Evolutionary conservation across 179 eudicot species (phyloP), one percentile per base, ranked within the genome.

Genomic region (Amaranthus tricolor): DNA sequence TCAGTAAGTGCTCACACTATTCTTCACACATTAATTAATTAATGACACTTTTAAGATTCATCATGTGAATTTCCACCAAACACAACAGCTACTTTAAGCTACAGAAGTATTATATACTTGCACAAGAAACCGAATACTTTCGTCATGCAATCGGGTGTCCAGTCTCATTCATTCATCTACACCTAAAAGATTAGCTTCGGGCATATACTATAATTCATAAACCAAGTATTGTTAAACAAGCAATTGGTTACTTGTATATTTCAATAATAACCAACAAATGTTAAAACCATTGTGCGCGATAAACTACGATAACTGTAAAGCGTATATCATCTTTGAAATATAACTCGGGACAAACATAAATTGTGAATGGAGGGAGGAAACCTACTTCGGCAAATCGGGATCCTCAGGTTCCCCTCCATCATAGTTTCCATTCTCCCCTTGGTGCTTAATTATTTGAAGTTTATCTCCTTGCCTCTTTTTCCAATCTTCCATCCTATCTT

Each of bases 401-500:
- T 91, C 93, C 75, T 91, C 89, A 43, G 85, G 85, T 31, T 84
- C 91, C 31, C 83, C 88, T 61, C 84, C 89, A 57, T 85, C 88
- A 75, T 77, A 78, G 68, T 81, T 84, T 65, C 88, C 90, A 76
- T 80, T 78, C n/a, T 77, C 86, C 21, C 89, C 91, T 62, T 85
- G 85, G 57, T 91, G 93, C 84, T 89, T 91, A 40, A 91, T 86
- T 81, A 89, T 78, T 82, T 85, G 89, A 73, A 90, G 86, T 59
- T 83, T 89, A 71, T 92, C 93, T 53, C 88, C 90, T 78, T 94
- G 98, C 80, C 95, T 86, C 84, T 82, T 94, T 71, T 88, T 94
- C 98, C 98, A 94, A 16, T 94, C 97, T 75, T 91, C 99, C 88
- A 95, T 91, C 81, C 99, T 88, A 75, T 95, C 96, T 86, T 95